Conservation (phyloP, 441 rosid species). For the Syzygium malaccense region DNA sequence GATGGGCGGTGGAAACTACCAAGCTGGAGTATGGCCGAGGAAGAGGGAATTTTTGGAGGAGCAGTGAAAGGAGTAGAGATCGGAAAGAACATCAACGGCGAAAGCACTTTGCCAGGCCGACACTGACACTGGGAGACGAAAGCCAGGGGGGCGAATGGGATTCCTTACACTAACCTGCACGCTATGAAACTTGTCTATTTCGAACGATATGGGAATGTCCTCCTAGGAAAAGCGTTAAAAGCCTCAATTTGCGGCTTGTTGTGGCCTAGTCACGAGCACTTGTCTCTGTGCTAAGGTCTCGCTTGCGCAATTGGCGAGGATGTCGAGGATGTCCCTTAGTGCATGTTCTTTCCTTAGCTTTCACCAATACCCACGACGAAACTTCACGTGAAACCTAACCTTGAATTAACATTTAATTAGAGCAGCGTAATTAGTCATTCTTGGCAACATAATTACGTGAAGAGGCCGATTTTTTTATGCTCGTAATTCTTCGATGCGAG, state of each 20-base stretch:
- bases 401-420: neutral
- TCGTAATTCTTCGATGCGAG: neutral
- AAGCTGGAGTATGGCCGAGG: neutral
- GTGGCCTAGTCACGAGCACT: neutral
- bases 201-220: neutral
- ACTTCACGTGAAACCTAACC: neutral
- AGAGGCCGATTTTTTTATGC: neutral
- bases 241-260: neutral
- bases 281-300: neutral
- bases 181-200: neutral
- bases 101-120: neutral
- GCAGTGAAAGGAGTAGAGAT: neutral
- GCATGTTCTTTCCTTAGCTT: neutral
- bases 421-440: neutral
- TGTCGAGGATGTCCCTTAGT: neutral
- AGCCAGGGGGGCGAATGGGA: neutral
- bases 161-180: neutral
- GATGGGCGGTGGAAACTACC: neutral
- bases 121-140: neutral
- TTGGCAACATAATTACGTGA: neutral
- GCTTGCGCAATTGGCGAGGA: neutral
- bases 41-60: neutral
- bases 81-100: neutral
- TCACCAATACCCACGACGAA: neutral
- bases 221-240: neutral